Evolutionary conservation across 2,329 filamentous ascomycete genomes (phyloP), one percentile per base, ranked within the genome.

Genomic region (Niveomyces coronatus): DNA sequence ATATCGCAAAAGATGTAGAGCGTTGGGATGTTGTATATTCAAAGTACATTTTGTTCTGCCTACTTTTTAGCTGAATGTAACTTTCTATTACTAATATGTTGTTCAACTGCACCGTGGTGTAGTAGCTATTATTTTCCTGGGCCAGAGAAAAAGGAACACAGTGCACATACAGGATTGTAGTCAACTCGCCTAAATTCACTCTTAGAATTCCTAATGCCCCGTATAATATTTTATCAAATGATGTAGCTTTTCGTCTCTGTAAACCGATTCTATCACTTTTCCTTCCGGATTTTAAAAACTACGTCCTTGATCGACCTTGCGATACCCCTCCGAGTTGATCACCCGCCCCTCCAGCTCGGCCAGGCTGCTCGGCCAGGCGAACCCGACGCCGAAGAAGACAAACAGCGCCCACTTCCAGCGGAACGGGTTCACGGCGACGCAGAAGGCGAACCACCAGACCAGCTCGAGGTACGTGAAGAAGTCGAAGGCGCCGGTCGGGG

Each of bases 381-480:
- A 67, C 0, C 82, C 84, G 20, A 89, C 55, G 0, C 86, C 85
- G 43, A 82, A 82, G 49, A 93, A 79, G 13, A 93, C 84, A 53
- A 93, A 93, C 0, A 79, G 54, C 0, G 80, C 83, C 86, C 85
- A 93, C 64, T 93, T 93, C 85, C 85, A 93, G 8, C 85, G 66
- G 58, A 93, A 93, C 0, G 86, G 86, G 53, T 93, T 93, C 49
- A 91, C 71, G 4, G 71, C 63, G 29, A 89, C 76, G 40, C 81
- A 81, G 52, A 91, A 93, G 5, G 76, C 55, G 47, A 89, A 91
- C 86, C 85, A 93, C 67, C 84, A 93, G 4, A 91, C 53, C 35
- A 93, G 63, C 58, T 94, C 86, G 0, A 82, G 70, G 50, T 93
- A 93, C 0, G 86, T 93, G 55, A 93, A 91, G 63, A 93, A 93